Evolutionary conservation across 1,284 basidiomycete species (phyloP).

Genomic region (Fomitopsis palustris): DNA sequence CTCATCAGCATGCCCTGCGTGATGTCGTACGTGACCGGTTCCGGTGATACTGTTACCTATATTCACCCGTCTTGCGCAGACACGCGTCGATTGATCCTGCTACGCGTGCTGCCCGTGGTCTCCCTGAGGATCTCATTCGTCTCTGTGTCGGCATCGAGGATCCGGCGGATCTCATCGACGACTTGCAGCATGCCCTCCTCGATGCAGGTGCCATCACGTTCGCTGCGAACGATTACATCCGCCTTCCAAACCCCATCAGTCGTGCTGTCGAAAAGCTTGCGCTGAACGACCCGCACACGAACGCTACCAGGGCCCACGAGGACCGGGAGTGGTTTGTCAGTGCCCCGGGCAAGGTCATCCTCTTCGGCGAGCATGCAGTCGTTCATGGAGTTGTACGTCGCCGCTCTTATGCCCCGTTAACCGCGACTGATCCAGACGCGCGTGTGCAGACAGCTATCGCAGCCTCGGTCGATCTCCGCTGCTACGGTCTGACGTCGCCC

Average conservation of each 20-base stretch:
- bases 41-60: conserved; percentile 6
- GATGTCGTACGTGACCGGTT: conserved; percentile 81
- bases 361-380: conserved; percentile 99
- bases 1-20: conserved; percentile 99
- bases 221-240: conserved; percentile 45
- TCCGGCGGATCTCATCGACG: conserved; percentile 88
- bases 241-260: conserved; percentile 46
- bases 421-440: conserved; percentile 1
- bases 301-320: conserved; percentile 24
- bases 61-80: conserved; percentile 36
- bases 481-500: conserved; percentile 83
- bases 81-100: conserved; percentile 98
- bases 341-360: conserved; percentile 96
- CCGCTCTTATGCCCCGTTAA: neutral
- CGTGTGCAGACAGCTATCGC: conserved; percentile 83
- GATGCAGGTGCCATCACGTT: conserved; percentile 84
- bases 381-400: conserved; percentile 90
- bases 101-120: conserved; percentile 86
- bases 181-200: conserved; percentile 90
- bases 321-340: conserved; percentile 83
- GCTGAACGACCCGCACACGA: conserved; percentile 29
- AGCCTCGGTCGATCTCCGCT: conserved; percentile 92
- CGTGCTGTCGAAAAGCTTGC: conserved; percentile 69
- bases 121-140: conserved; percentile 97
- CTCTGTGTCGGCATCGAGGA: conserved; percentile 99